Evolutionary conservation across 2,329 filamentous ascomycete genomes (phyloP).

Genomic region (Aphanoascus verrucosus): DNA sequence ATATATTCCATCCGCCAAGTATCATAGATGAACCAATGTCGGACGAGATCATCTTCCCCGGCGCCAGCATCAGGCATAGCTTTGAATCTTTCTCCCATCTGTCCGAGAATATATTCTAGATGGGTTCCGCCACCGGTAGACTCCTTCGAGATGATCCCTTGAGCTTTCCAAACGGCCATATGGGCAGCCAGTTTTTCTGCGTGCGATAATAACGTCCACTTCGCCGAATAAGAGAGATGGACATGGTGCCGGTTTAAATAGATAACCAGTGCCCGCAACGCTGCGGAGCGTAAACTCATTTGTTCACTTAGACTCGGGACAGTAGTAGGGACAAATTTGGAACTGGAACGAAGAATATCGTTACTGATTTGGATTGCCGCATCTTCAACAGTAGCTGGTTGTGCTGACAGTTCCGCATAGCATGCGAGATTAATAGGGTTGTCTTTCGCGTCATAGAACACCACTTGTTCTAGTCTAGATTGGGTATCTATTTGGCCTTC

Average conservation of each 20-base stretch:
- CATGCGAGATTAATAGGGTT: constrained; percentile 81
- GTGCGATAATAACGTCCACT: constrained; percentile 75
- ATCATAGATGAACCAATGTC: constrained; percentile 79
- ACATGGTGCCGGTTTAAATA: constrained; percentile 56
- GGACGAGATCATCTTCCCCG: constrained; percentile 65
- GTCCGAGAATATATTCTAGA: constrained; percentile 62
- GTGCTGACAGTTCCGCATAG: constrained; percentile 55
- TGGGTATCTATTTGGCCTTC: constrained; percentile 58
- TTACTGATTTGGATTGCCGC: constrained; percentile 70
- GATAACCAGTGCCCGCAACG: constrained; percentile 62
- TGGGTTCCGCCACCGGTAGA: constrained; percentile 57
- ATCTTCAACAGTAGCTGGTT: constrained; percentile 57
- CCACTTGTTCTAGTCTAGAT: constrained; percentile 83
- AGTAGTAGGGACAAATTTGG: constrained; percentile 60
- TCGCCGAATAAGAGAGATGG: constrained; percentile 54
- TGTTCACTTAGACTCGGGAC: constrained; percentile 73
- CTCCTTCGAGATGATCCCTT: constrained; percentile 56
- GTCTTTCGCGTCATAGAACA: constrained; percentile 73
- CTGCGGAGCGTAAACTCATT: constrained; percentile 59
- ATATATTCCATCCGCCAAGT: constrained; percentile 62
- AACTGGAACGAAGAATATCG: constrained; percentile 69
- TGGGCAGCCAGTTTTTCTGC: constrained; percentile 84
- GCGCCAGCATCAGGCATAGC: constrained; percentile 52
- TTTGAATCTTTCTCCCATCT: constrained; percentile 66
- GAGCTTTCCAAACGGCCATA: constrained; percentile 65